phyloP scores from a whole-genome alignment of 805 yeast species.

The Monosporozyma yasuniensis region DNA sequence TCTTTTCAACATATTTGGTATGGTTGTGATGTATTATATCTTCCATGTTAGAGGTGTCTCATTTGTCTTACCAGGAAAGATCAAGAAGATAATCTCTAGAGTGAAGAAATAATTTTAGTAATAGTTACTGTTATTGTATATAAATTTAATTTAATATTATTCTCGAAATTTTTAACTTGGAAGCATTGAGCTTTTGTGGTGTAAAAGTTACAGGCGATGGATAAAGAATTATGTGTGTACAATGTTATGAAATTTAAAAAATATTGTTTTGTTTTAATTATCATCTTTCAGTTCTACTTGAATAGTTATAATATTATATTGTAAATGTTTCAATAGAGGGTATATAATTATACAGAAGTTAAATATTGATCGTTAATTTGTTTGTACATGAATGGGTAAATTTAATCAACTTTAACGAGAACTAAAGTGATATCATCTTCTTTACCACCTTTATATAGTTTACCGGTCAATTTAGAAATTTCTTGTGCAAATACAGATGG shows the following conservation, averaged over 20 bases:
- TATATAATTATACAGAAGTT: background rate
- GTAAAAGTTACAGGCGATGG: no score
- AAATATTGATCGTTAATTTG: background rate
- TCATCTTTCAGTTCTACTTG: background rate
- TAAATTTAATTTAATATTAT: background rate
- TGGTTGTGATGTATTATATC: conserved; percentile 43
- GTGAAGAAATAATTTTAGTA: background rate
- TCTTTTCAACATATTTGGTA: conserved; percentile 34
- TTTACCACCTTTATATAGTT: conserved; percentile 73
- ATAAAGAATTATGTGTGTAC: no score
- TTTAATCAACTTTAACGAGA: conserved; percentile 49
- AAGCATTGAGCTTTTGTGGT: no score
- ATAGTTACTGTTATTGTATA: background rate
- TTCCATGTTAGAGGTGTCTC: conserved; percentile 32
- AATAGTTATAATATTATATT: no score
- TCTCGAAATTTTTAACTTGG: background rate
- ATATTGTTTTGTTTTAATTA: no score
- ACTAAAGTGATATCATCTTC: conserved; percentile 90
- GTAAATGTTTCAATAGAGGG: background rate
- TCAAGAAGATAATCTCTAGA: background rate
- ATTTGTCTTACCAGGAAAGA: background rate
- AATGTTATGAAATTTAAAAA: no score
- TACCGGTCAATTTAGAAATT: conserved; percentile 16
- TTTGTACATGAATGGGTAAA: background rate
- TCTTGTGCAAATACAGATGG: conserved; percentile 83